These are phyloP conservation scores for Lepidium didymum DNA, from an alignment of 345 rosid genomes.

Conservation along the genomic window DNA sequence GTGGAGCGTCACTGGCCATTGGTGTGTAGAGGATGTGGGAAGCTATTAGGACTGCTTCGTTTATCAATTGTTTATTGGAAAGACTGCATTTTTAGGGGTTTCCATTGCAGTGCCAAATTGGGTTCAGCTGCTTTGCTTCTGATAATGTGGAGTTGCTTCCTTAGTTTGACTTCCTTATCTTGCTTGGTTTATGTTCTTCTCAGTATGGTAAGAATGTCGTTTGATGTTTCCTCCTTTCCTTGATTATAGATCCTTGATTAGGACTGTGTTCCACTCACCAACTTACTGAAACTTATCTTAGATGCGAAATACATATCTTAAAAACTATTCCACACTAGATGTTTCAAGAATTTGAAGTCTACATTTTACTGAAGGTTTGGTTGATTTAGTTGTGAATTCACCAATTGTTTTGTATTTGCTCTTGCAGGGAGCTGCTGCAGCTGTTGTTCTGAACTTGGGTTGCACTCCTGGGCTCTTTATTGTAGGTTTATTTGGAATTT, in stretches of 20 bases:
- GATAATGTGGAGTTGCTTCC: conserved; percentile 98
- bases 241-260: not conserved
- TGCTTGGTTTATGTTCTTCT: conserved; percentile 77
- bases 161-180: conserved; percentile 84
- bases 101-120: conserved; percentile 49
- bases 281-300: not conserved
- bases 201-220: conserved; percentile 53
- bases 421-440: conserved; percentile 87
- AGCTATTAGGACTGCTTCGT: conserved; percentile 34
- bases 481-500: conserved; percentile 75
- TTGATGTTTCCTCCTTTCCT: not conserved
- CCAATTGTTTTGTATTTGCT: not conserved
- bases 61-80: conserved; percentile 64
- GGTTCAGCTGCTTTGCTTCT: conserved; percentile 84
- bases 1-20: conserved; percentile 88
- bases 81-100: conserved; percentile 62
- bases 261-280: not conserved
- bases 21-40: conserved; percentile 59
- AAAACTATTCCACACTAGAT: not conserved
- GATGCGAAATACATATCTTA: no score
- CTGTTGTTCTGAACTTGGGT: conserved; percentile 73
- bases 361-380: not conserved
- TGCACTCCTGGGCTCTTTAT: conserved; percentile 96
- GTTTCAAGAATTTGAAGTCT: not conserved
- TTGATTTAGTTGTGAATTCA: not conserved